phyloP scores from a whole-genome alignment of 2,329 filamentous ascomycete genomes.

The Fusarium sp. region DNA sequence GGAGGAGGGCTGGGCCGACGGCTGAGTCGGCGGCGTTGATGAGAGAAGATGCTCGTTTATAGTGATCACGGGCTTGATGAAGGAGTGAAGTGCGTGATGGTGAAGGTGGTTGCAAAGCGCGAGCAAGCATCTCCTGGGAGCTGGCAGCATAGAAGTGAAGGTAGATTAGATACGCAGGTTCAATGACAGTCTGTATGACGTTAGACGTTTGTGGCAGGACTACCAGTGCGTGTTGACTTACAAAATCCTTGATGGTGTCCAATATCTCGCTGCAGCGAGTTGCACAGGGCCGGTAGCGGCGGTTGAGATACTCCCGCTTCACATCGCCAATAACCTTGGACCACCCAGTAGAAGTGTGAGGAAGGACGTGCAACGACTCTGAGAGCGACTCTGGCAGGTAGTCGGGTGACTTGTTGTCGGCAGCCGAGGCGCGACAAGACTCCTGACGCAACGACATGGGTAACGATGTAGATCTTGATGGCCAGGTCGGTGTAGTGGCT shows the following conservation, averaged over 20 bases:
- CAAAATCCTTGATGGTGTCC: slow-evolving; percentile 62
- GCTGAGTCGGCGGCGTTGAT: slow-evolving; percentile 64
- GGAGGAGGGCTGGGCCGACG: slow-evolving; percentile 58
- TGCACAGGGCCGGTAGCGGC: slow-evolving; percentile 68
- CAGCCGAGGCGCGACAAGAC: slow-evolving; percentile 21
- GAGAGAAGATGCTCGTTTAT: slow-evolving; percentile 64
- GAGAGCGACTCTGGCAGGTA: slow-evolving; percentile 38
- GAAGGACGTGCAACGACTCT: slow-evolving; percentile 52
- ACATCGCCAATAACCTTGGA: slow-evolving; percentile 65
- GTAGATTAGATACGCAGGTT: slow-evolving; percentile 71
- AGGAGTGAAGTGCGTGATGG: slow-evolving; percentile 65
- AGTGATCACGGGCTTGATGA: slow-evolving; percentile 67
- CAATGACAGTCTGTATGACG: slow-evolving; percentile 55
- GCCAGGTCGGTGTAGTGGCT: slow-evolving; percentile 31
- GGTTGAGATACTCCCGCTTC: slow-evolving; percentile 68
- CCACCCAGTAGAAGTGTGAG: slow-evolving; percentile 67
- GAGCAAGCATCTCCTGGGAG: slow-evolving; percentile 71
- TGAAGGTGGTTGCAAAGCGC: slow-evolving; percentile 62
- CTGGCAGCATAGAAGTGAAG: slow-evolving; percentile 75
- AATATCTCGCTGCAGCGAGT: slow-evolving; percentile 69
- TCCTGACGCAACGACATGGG: slow-evolving; percentile 36
- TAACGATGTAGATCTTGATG: slow-evolving; percentile 27
- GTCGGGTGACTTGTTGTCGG: slow-evolving; percentile 18
- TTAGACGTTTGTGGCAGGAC: slow-evolving; percentile 28
- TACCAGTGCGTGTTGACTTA: slow-evolving; percentile 50